phyloP scores from a whole-genome alignment of 345 rosid genomes.

The Conringia planisiliqua region DNA sequence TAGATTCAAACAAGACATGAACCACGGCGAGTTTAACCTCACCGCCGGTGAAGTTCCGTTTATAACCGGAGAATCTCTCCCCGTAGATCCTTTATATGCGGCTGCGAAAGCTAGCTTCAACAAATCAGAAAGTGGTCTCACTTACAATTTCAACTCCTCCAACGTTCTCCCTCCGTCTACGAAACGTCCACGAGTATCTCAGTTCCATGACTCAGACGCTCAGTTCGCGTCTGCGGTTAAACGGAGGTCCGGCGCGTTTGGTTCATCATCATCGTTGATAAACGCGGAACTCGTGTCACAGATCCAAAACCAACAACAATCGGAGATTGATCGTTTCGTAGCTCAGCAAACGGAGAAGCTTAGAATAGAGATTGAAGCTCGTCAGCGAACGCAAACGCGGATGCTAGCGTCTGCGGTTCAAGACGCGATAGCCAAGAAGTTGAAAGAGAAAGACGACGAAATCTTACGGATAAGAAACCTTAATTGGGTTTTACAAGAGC shows the following conservation, averaged over 20 bases:
- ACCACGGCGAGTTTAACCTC: conserved; percentile 42
- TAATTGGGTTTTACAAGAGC: conserved; percentile 65
- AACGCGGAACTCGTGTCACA: conserved; percentile 36
- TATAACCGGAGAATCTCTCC: conserved; percentile 35
- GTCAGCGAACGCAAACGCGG: conserved; percentile 56
- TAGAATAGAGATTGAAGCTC: conserved; percentile 56
- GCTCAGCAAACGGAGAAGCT: conserved; percentile 57
- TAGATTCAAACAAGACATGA: conserved; percentile 42
- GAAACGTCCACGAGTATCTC: conserved; percentile 48
- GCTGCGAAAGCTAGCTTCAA: conserved; percentile 33
- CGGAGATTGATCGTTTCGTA: conserved; percentile 53
- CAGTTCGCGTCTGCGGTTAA: conserved; percentile 28
- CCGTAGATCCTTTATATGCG: conserved; percentile 34
- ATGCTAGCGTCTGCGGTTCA: conserved; percentile 46
- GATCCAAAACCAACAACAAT: conserved; percentile 52
- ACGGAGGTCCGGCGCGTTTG: conserved; percentile 30
- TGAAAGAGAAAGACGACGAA: conserved; percentile 70
- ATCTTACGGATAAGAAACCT: conserved; percentile 48
- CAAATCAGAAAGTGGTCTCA: conserved; percentile 51
- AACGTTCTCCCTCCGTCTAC: conserved; percentile 20
- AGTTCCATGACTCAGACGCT: conserved; percentile 28
- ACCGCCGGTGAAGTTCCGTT: conserved; percentile 33
- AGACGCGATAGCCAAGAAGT: conserved; percentile 36
- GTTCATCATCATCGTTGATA: conserved; percentile 26
- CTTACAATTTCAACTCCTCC: conserved; percentile 40